Evolutionary conservation across 202 grass and related monocot genomes (phyloP).

Genomic region (Panicum virgatum): DNA sequence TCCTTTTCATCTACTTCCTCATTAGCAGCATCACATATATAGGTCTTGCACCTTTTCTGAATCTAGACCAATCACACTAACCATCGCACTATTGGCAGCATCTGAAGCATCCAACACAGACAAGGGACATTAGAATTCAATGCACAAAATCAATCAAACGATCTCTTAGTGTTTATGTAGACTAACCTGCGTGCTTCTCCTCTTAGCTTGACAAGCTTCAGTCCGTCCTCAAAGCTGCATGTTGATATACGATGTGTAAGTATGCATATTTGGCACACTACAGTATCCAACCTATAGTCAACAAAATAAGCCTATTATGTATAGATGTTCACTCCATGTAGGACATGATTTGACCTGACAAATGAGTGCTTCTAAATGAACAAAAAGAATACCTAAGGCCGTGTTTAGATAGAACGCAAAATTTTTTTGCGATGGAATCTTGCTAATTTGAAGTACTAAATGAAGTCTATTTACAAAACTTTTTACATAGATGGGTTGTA

Average conservation of each 20-base stretch:
- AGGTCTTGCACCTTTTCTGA: slow-evolving; percentile 94
- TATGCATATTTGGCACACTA: neutral
- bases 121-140: slow-evolving; percentile 21
- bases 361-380: slow-evolving; percentile 12
- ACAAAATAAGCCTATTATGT: too few relatives aligned
- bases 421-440: too few relatives aligned
- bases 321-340: too few relatives aligned
- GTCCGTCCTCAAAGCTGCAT: slow-evolving; percentile 97
- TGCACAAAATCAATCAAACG: neutral
- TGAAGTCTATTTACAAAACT: too few relatives aligned
- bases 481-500: too few relatives aligned
- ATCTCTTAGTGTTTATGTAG: neutral
- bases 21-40: slow-evolving; percentile 87
- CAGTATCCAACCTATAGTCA: neutral
- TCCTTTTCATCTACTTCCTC: slow-evolving; percentile 81
- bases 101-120: slow-evolving; percentile 85
- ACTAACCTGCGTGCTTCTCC: slow-evolving; percentile 98
- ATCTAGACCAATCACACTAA: slow-evolving; percentile 94
- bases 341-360: too few relatives aligned
- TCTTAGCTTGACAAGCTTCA: slow-evolving; percentile 98
- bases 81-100: slow-evolving; percentile 86
- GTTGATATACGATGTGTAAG: slow-evolving; percentile 26
- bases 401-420: too few relatives aligned
- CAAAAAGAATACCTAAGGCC: slow-evolving; percentile 63
- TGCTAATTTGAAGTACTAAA: too few relatives aligned